Evolutionary conservation across 1,284 basidiomycete species (phyloP), one percentile per base, ranked within the genome.

Genomic region (Ceratobasidium sp.): DNA sequence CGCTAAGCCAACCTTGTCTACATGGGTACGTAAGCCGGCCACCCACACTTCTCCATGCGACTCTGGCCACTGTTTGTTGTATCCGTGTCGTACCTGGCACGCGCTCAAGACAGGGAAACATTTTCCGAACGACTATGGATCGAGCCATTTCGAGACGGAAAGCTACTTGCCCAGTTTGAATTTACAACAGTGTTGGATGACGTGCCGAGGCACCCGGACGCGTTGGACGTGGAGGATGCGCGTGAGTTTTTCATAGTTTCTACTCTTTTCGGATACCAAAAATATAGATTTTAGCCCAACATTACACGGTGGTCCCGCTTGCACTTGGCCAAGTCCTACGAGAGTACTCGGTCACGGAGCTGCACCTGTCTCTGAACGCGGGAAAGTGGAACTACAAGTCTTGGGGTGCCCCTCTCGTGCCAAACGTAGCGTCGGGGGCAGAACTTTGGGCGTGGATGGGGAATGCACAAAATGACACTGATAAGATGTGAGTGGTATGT

Each of bases 321-420:
- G 84, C 90, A 0, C 83, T 98, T 18, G 89, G 95, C 2, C 92
- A 97, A 78, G 90, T 97, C 21, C 83, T 97, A 28, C 88, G 90
- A 72, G 87, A 92, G 78, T 92, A 94, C 78, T 87, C 89, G 0
- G 88, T 96, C 25, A 89, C 92, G 0, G 94, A 96, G 76, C 84
- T 98, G 16, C 92, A 95, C 76, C 86, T 98, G 1, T 88, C 89
- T 12, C 85, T 98, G 72, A 96, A 95, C 74, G 88, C 94, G 11
- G 96, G 96, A 9, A 90, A 90, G 75, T 98, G 96, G 96, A 86
- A 92, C 78, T 95, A 95, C 78, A 85, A 87, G 42, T 81, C 85
- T n/a, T 96, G 95, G 91, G 92, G 92, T 0, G 86, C 88, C 75
- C 92, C 94, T 0, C 86, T 88, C 42, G 90, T 92, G 75, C 81